Evolutionary conservation across 2,329 filamentous ascomycete species (phyloP).

Genomic region (Ophiocordyceps sinensis): DNA sequence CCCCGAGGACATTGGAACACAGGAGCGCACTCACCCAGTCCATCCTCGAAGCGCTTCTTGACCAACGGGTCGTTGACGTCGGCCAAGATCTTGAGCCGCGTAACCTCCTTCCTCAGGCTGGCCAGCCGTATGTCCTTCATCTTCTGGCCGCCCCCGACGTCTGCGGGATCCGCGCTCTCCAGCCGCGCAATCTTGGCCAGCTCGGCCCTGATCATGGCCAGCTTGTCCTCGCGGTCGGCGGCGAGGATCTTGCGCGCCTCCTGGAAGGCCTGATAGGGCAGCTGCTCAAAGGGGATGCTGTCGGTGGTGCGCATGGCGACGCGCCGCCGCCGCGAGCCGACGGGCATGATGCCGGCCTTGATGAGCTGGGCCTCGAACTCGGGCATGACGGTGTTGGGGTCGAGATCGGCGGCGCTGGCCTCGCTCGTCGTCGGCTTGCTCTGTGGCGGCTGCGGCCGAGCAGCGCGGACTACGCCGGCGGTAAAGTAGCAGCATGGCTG

Average conservation of each 20-base stretch:
- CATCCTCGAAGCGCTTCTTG: constrained; percentile 89
- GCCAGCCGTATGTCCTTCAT: constrained; percentile 52
- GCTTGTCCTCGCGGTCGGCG: constrained; percentile 67
- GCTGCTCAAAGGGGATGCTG: constrained; percentile 74
- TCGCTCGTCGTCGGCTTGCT: constrained; percentile 4
- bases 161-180: constrained; percentile 39
- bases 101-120: constrained; percentile 57
- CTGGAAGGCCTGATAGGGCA: constrained; percentile 97
- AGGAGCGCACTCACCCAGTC: constrained; percentile 46
- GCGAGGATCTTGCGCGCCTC: constrained; percentile 76
- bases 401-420: constrained; percentile 30
- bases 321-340: constrained; percentile 76
- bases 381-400: constrained; percentile 54
- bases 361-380: constrained; percentile 49
- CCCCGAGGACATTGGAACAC: neutral
- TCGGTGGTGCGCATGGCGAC: constrained; percentile 49
- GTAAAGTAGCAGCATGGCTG: constrained; percentile 23
- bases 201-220: constrained; percentile 55
- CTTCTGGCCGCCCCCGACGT: constrained; percentile 45
- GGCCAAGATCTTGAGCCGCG: constrained; percentile 72
- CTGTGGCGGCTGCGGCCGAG: constrained; percentile 8
- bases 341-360: constrained; percentile 51
- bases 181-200: constrained; percentile 54
- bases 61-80: constrained; percentile 93
- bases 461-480: constrained; percentile 16